Evolutionary conservation across 1,139 yeast genomes (phyloP).

Genomic region (Blastobotrys persicus): DNA sequence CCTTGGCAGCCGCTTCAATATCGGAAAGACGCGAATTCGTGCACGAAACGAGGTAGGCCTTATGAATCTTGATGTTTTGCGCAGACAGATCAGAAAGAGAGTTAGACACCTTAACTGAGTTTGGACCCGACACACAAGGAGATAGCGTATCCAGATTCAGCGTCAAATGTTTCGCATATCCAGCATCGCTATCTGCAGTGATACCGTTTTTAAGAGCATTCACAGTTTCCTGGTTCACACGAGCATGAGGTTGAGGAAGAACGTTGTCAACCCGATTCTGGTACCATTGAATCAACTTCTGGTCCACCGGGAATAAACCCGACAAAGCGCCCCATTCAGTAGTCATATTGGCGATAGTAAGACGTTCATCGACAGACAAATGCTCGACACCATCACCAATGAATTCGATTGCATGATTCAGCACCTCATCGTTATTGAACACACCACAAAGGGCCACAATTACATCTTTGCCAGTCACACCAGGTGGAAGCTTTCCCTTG

Average conservation of each 20-base stretch:
- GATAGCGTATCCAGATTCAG: constrained; percentile 80
- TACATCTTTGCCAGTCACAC: constrained; percentile 94
- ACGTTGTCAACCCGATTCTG: constrained; percentile 55
- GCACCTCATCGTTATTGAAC: constrained; percentile 92
- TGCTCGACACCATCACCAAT: constrained; percentile 78
- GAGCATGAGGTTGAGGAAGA: constrained; percentile 80
- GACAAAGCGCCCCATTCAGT: constrained; percentile 99
- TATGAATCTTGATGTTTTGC: constrained; percentile 74
- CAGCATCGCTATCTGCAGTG: constrained; percentile 70
- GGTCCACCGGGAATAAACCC: constrained; percentile 93
- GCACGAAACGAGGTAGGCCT: constrained; percentile 97
- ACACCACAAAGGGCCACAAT: constrained; percentile 94
- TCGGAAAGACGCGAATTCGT: constrained; percentile 93
- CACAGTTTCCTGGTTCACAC: constrained; percentile 66
- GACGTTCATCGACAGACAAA: constrained; percentile 82
- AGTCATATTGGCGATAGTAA: constrained; percentile 98
- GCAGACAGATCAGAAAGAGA: constrained; percentile 71
- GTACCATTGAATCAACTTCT: constrained; percentile 73
- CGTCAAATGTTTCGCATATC: constrained; percentile 80
- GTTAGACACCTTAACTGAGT: constrained; percentile 87
- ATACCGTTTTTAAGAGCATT: constrained; percentile 40
- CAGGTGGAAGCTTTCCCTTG: constrained; percentile 74
- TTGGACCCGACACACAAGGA: constrained; percentile 96
- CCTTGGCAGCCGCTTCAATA: constrained; percentile 89
- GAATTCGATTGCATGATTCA: constrained; percentile 96